A percentile compares a stretch with the other conserved stretches of the same genome.
Evolutionary conservation across 2,329 filamentous ascomycete genomes (phyloP).

Genomic region (Paecilomyces niveus): DNA sequence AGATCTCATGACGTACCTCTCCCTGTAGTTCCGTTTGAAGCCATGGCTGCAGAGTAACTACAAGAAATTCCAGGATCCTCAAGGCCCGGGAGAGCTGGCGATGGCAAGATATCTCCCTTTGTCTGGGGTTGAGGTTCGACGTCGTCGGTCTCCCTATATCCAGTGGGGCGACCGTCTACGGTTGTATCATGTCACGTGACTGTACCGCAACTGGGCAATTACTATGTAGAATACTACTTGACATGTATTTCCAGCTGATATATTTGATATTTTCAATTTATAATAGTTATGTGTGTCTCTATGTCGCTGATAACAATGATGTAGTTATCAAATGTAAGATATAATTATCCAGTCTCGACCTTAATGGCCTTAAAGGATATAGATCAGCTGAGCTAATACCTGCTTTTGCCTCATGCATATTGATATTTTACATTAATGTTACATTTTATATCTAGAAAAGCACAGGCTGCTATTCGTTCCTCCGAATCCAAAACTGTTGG

Average conservation of each 20-base stretch:
- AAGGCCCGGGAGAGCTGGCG: neutral
- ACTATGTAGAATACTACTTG: neutral
- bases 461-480: constrained; percentile 90
- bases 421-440: constrained; percentile 1
- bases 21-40: constrained; percentile 27
- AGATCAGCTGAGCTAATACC: neutral
- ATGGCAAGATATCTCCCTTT: neutral
- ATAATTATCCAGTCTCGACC: too few species aligned
- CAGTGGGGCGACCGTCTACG: neutral
- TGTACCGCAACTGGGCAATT: neutral
- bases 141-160: neutral
- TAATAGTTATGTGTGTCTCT: too few species aligned
- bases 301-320: too few species aligned
- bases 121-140: neutral
- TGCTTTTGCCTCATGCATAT: neutral
- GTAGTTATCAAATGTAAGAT: too few species aligned
- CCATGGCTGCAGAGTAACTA: constrained; percentile 17
- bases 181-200: neutral
- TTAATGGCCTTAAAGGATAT: neutral
- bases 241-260: too few species aligned
- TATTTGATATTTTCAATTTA: too few species aligned
- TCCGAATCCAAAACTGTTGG: constrained; percentile 96
- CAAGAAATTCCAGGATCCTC: neutral
- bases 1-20: constrained; percentile 21
- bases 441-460: constrained; percentile 42